Evolutionary conservation across 2,329 filamentous ascomycete species (phyloP), one percentile per base, ranked within the genome.

Genomic region (Hymenoscyphus repandus): DNA sequence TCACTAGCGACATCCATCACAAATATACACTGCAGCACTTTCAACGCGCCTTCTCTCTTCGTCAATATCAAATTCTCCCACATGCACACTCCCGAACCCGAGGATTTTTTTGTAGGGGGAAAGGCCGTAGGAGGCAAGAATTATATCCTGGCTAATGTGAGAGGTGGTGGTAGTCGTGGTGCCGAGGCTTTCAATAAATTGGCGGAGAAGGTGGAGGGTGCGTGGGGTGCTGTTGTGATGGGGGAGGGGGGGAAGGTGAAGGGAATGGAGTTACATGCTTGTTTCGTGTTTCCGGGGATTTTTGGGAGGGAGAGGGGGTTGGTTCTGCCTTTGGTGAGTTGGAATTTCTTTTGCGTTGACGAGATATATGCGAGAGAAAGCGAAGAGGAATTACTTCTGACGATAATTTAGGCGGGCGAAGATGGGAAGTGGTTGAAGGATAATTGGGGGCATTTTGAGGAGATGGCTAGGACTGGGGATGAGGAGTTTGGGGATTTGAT

Each of bases 31-130:
- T 32, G 34, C 47, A 38, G 18, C n/a, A 44, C 31, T 27, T 57
- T 57, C 49, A 49, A 50, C 18, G 33, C 54, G 5, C 52, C 54
- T 5, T 49, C 49, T 1, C 33, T 52, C 6, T 57, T 54, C 37
- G 54, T 57, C 12, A 52, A 57, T 42, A 39, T 57, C 39, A 53
- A 48, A 27, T 54, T 57, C 54, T 39, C 53, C 1, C 48, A 32
- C 10, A 27, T 36, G 6, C 15, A n/a, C n/a, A 18, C 22, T 18
- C 31, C 42, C 6, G 30, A 40, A 1, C 5, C n/a, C 4, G 37
- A 46, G 4, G 33, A 51, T 9, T 52, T 50, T 13, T 57, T 52
- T 20, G 33, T 52, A 2, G 51, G 41, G 6, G 51, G 54, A 1
- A 50, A 50, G 32, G 17, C 33, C 2, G 38, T 45, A 41, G 11